Evolutionary conservation across 768 basidiomycete species (phyloP).

Genomic region (Trametes cinnabarina): DNA sequence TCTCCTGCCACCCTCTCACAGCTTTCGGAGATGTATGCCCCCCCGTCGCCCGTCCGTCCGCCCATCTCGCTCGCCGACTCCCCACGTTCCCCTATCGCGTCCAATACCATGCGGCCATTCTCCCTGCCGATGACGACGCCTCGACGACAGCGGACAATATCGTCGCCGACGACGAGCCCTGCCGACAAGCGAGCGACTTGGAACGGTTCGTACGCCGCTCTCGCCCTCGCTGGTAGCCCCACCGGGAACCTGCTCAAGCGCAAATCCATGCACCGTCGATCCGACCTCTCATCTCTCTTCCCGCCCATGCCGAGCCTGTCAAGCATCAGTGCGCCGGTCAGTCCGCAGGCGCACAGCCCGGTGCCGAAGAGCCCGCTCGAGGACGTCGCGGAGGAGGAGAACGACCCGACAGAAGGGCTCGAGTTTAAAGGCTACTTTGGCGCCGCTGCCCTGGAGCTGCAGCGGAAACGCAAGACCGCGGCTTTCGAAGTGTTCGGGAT

Average conservation of each 20-base stretch:
- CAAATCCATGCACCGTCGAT: slow-evolving; percentile 50
- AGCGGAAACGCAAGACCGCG: slow-evolving; percentile 47
- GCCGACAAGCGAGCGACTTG: slow-evolving; percentile 65
- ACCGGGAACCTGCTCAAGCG: slow-evolving; percentile 41
- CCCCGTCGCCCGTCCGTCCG: slow-evolving; percentile 55
- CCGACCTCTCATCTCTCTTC: slow-evolving; percentile 52
- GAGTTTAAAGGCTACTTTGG: slow-evolving; percentile 49
- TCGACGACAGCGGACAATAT: slow-evolving; percentile 26
- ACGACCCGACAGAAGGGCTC: slow-evolving; percentile 9
- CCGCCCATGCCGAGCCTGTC: slow-evolving; percentile 24
- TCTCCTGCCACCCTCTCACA: slow-evolving; percentile 70
- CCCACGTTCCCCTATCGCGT: slow-evolving; percentile 26
- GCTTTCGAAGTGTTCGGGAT: slow-evolving; percentile 52
- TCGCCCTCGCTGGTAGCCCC: slow-evolving; percentile 48
- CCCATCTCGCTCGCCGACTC: slow-evolving; percentile 30
- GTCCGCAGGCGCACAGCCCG: slow-evolving; percentile 24
- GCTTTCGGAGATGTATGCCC: slow-evolving; percentile 86
- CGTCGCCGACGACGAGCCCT: slow-evolving; percentile 24
- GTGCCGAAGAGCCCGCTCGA: slow-evolving; percentile 21
- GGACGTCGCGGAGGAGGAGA: slow-evolving; percentile 44
- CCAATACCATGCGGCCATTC: slow-evolving; percentile 36
- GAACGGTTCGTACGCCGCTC: slow-evolving; percentile 64
- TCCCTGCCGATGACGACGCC: slow-evolving; percentile 33
- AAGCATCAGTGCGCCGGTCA: slow-evolving; percentile 43
- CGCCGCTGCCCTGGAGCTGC: slow-evolving; percentile 58